phyloP scores from a whole-genome alignment of 108 stramenopile species.

The Discostella stelligeroides region DNA sequence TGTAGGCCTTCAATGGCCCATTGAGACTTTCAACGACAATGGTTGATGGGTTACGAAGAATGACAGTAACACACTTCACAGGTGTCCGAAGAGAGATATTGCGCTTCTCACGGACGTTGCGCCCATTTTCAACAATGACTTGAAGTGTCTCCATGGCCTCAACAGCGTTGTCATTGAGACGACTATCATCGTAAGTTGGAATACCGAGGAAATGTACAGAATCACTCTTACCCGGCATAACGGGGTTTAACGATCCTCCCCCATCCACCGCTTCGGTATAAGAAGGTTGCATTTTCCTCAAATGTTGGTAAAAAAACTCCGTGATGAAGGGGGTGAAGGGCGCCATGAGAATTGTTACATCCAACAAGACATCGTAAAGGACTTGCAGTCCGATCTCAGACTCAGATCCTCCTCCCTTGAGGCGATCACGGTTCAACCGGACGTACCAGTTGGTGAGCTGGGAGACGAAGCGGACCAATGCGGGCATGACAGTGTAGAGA shows the following conservation, averaged over 20 bases:
- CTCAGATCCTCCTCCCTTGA: slow-evolving; percentile 90
- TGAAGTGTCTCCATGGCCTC: slow-evolving; percentile 93
- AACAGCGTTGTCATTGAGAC: slow-evolving; percentile 88
- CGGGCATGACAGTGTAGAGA: slow-evolving; percentile 98
- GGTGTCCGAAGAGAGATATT: slow-evolving; percentile 92
- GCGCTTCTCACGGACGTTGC: slow-evolving; percentile 92
- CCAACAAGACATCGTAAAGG: slow-evolving; percentile 94
- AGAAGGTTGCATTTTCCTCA: slow-evolving; percentile 91
- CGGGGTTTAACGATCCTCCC: slow-evolving; percentile 77
- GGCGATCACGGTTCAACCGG: slow-evolving; percentile 97
- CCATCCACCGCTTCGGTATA: slow-evolving; percentile 67
- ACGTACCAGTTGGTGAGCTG: slow-evolving; percentile 99
- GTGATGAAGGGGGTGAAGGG: slow-evolving; percentile 99
- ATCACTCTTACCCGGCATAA: slow-evolving; percentile 89
- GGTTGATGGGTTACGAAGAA: slow-evolving; percentile 78
- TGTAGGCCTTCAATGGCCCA: slow-evolving; percentile 91
- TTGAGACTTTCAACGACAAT: slow-evolving; percentile 77
- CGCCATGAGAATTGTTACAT: slow-evolving; percentile 94
- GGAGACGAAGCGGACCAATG: slow-evolving; percentile 93
- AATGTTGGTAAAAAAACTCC: slow-evolving; percentile 97
- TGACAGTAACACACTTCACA: slow-evolving; percentile 90
- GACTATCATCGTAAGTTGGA: slow-evolving; percentile 81
- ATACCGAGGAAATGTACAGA: slow-evolving; percentile 94
- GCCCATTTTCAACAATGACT: slow-evolving; percentile 90
- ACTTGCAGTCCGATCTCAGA: slow-evolving; percentile 90